These are phyloP conservation scores for Clavispora vitiphila DNA, from an alignment of 805 yeast genomes.

Conservation along the genomic window DNA sequence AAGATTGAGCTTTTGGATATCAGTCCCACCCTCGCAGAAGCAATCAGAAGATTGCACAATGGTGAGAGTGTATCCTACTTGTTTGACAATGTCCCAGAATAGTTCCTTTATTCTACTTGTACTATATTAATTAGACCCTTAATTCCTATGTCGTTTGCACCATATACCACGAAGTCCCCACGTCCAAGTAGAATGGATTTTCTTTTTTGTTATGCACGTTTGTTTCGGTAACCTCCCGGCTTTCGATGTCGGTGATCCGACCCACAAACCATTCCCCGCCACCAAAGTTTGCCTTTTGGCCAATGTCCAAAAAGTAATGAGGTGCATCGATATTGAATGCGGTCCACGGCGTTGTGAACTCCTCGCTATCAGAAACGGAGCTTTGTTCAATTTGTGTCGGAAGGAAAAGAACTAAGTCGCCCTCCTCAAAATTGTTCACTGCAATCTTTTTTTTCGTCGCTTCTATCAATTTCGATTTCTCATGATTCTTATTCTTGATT, in stretches of 20 bases:
- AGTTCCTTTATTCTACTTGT: neutral
- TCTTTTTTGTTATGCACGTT: constrained; percentile 26
- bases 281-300: constrained; percentile 17
- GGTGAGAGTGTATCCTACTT: constrained; percentile 92
- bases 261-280: constrained; percentile 81
- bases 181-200: constrained; percentile 65
- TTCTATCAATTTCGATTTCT: constrained; percentile 30
- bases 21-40: constrained; percentile 85
- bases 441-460: constrained; percentile 46
- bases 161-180: constrained; percentile 60
- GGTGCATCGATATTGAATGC: constrained; percentile 89
- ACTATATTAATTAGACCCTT: neutral
- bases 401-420: constrained; percentile 78
- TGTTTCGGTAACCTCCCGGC: constrained; percentile 45
- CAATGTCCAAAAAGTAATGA: constrained; percentile 64
- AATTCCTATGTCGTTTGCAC: constrained; percentile 1
- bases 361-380: constrained; percentile 9
- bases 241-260: constrained; percentile 53
- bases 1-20: constrained; percentile 81
- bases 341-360: constrained; percentile 69
- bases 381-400: constrained; percentile 59
- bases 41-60: constrained; percentile 88
- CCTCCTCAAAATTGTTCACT: constrained; percentile 58
- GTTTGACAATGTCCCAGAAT: constrained; percentile 54
- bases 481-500: constrained; percentile 47